Evolutionary conservation across 164 flowering plant species (phyloP).

Genomic region (Platanus orientalis): DNA sequence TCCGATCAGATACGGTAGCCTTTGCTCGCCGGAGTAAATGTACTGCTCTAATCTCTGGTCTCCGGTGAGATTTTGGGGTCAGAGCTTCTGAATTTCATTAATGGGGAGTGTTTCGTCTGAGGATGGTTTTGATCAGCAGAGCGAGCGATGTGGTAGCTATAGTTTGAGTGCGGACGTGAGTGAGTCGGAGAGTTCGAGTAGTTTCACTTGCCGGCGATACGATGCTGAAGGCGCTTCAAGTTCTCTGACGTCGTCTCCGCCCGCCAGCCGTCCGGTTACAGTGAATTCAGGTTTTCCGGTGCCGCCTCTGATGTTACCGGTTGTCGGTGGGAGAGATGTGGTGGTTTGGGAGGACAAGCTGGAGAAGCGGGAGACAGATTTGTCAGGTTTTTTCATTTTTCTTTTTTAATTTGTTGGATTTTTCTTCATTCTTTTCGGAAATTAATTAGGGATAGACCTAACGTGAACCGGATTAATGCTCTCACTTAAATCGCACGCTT

Average conservation of each 20-base stretch:
- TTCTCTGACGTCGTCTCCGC: conserved; percentile 34
- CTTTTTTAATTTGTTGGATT: background rate
- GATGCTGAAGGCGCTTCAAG: conserved; percentile 28
- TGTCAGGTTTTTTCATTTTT: conserved; percentile 27
- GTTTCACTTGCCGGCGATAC: conserved; percentile 28
- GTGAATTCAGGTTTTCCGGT: conserved; percentile 17
- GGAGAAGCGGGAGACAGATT: conserved; percentile 24
- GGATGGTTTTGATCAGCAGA: conserved; percentile 34
- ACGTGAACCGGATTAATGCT: background rate
- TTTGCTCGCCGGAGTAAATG: background rate
- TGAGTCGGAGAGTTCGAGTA: conserved; percentile 57
- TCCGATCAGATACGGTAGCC: background rate
- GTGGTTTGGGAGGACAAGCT: conserved; percentile 28
- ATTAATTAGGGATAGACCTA: background rate
- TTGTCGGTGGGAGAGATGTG: conserved; percentile 37
- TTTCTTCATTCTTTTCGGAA: background rate
- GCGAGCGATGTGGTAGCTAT: conserved; percentile 41
- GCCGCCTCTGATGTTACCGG: conserved; percentile 27
- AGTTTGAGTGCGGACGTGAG: conserved; percentile 67
- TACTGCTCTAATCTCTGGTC: background rate
- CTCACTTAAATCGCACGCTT: background rate
- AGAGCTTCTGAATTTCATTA: background rate
- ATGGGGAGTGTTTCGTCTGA: conserved; percentile 45
- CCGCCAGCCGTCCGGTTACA: background rate
- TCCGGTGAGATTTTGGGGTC: background rate